Evolutionary conservation across 2,329 filamentous ascomycete genomes (phyloP), one percentile per base, ranked within the genome.

Genomic region (Hypoxylon sp.): DNA sequence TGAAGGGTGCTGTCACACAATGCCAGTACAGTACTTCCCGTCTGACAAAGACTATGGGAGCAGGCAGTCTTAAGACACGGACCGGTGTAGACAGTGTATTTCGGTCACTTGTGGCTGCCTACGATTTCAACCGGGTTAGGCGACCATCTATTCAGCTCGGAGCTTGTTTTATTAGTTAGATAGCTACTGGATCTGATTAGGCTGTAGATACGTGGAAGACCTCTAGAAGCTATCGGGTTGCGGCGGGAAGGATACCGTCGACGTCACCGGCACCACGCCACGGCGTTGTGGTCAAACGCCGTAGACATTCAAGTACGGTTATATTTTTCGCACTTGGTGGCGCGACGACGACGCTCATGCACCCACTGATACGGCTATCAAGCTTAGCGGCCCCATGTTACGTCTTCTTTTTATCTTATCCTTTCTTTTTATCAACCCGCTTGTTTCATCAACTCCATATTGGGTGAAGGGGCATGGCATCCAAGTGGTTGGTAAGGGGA

Each of bases 401-500:
- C 35, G 22, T 44, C 7, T 35, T 42, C 7, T 22, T 20, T 3
- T 42, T 30, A 25, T 4, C 37, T 50, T 22, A 42, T 61, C 35
- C 31, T 17, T 44, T 20, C 6, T 31, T 53, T 44, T 25, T 49
- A 48, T 33, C 44, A 59, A 7, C 33, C 3, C 22, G 10, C 30
- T 25, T n/a, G 30, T 17, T 37, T 64, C 40, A 31, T 49, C 48
- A 27, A 27, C 49, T 22, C 25, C 35, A 31, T n/a, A 30, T 5
- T 42, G n/a, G 27, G 48, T 48, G 37, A 37, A 59, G 22, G 42
- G 27, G 14, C 8, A 10, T 46, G 27, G 11, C 4, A 54, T 61
- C 56, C 48, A 48, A 61, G 35, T 68, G 61, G 61, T 35, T 31
- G 33, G 53, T 50, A 56, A 40, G 22, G 42, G 25, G 46, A 49